Base-by-base conservation (phyloP, 2,329 filamentous ascomycete species). In the Lasiodiplodia sp. region DNA sequence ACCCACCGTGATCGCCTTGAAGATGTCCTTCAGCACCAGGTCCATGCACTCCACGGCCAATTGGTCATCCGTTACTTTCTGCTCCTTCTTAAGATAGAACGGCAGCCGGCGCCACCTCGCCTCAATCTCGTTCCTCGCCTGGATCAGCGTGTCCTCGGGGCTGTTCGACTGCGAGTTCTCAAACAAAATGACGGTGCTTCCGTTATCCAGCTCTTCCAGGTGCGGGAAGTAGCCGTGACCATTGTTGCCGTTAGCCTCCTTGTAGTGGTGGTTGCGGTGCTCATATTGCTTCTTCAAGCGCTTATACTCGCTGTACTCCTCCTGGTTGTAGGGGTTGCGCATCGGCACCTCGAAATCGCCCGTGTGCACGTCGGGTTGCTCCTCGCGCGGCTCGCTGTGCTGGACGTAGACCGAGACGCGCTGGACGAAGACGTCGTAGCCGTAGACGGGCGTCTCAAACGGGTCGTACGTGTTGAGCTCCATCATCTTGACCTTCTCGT, bases 41-140 rank as follows among this genome's bases (percentile, higher is more conserved):
- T 85, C 83, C 75, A 84, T 85, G 66, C 84, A 86, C 70, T 84
- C 81, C 4, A 79, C 75, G 8, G 82, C 80, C 16, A 86, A 74
- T 11, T 75, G 73, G 4, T 83, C 79, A 56, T 85, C 82, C 55
- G 79, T 78, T 1, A 78, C 77, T 16, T 78, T 77, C 12, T 84
- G 80, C 60, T 83, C 81, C 38, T 80, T 79, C 2, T 79, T 79
- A 0, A 86, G 77, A 68, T 84, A 85, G 70, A 86, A 86, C 0
- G 84, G 83, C 6, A 87, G 74, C 5, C 85, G 77, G 10, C 84
- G 80, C 85, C 85, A 87, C n/a, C 82, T 78, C n/a, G 79, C 79
- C 73, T 87, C 85, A 58, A 84, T 81, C 68, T 85, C 82, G 55
- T 83, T 80, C 16, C 85, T 78, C 3, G 85, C 84, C 2, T 82